Conservation (phyloP, 139 green algal species). For the Chlamydomonas incerta region DNA sequence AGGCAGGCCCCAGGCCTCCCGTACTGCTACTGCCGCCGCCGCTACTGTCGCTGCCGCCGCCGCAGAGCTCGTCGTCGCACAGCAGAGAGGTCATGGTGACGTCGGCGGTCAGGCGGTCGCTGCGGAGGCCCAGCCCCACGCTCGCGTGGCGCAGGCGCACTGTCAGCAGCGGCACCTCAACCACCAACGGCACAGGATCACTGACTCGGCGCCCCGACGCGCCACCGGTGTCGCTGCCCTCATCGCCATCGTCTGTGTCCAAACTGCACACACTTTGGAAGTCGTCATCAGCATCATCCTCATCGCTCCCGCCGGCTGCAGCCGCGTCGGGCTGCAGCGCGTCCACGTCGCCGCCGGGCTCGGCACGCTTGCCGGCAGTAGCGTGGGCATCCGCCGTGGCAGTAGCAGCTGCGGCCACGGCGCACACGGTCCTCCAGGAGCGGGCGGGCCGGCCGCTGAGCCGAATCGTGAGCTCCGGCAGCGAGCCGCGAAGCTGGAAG, state of each 20-base stretch:
- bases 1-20: background rate
- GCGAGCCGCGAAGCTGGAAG: conserved; percentile 53
- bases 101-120: conserved; percentile 7
- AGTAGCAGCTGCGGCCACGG: too few relatives aligned
- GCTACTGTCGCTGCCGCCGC: too few relatives aligned
- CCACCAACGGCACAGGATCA: conserved; percentile 55
- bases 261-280: background rate
- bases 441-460: conserved; percentile 56
- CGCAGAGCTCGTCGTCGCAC: background rate
- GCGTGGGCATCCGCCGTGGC: too few relatives aligned
- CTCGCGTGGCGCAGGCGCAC: conserved; percentile 50
- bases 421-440: conserved; percentile 27
- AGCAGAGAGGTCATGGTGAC: background rate
- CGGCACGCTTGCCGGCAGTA: too few relatives aligned
- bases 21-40: too few relatives aligned
- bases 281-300: background rate
- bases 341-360: too few relatives aligned
- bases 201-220: too few relatives aligned
- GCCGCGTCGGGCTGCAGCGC: too few relatives aligned
- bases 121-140: conserved; percentile 29
- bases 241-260: background rate
- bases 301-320: background rate
- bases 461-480: conserved; percentile 73
- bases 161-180: conserved; percentile 65
- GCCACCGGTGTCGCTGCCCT: too few relatives aligned